Evolutionary conservation across 306 rosid genomes (phyloP), one percentile per base, ranked within the genome.

Genomic region (Heteromeles arbutifolia): DNA sequence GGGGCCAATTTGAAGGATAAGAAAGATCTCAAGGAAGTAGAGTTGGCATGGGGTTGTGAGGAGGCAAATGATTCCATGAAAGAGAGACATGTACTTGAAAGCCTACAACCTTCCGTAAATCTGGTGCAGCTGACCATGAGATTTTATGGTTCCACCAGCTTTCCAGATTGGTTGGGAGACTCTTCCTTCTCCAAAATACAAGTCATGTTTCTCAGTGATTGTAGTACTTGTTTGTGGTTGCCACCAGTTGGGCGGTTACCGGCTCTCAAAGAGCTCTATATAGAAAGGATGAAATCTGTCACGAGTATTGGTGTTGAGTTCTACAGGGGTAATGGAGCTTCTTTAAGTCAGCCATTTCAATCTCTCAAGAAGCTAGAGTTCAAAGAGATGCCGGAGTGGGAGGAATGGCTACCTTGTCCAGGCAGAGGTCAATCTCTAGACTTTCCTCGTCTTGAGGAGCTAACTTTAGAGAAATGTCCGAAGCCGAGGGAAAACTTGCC

Each of bases 81-180:
- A 4, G 73, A 22, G 45, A 4, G 72, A 66, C 12, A 0, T 0
- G 18, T 77, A 45, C 81, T 77, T 6, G 31, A 18, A 0, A 26
- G 15, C 0, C 57, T 77, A 21, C 68, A 72, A 22, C 85, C 79
- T 29, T 75, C 54, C 1, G 31, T 65, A 26, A 69, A 48, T 48
- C 50, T 82, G 29, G 67, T 19, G 67, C 0, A 67, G 1, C 11
- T 74, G 5, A 4, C 11, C 11, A 31, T 76, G 28, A 0, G 5
- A 3, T 31, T 21, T 17, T 79, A 71, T 19, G 69, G 64, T 5
- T 48, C 70, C 17, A 22, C 11, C 1, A 3, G 13, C 14, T 74
- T 78, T 41, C 82, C 80, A 2, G 3, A 62, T 14, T 82, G 86
- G 86, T 0, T 83, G 19, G 48, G 69, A 21, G 22, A 67, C 21